Evolutionary conservation across 208 protist species (phyloP), one percentile per base, ranked within the genome.

Genomic region (Trichomonas vaginalis): DNA sequence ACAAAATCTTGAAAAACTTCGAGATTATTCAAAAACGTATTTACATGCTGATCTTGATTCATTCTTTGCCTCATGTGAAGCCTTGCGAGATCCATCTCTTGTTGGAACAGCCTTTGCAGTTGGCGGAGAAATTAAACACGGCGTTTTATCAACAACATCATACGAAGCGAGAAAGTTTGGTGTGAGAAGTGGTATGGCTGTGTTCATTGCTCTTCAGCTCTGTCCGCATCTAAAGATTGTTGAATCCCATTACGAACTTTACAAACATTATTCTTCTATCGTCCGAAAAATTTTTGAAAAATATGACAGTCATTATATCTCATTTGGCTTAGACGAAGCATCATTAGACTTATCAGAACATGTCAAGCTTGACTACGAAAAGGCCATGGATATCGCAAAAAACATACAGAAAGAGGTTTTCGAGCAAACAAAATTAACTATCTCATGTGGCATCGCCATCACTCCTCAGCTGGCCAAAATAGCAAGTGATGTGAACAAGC

Each of bases 241-340:
- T 32, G 32, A 45, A 51, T 27, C 4, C 10, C 45, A 56, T 62
- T 47, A 46, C 17, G 49, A 45, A 17, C 21, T 27, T 70, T 95
- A 95, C 70, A 3, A 8, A 15, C 39, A 95, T 51, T 39, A 39
- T 56, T 95, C 88, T n/a, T 8, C 61, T 37, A 2, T 51, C 2
- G 88, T 95, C 4, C 88, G 39, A 45, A 10, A 40, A 95, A 12
- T 70, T 8, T 51, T 95, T 51, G 21, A 27, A 45, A 27, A 95
- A 37, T 95, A 95, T 23, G 88, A 95, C 47, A 15, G 6, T 42
- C 61, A 95, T 27, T 95, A 70, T 70, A 95, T 32, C 40, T 79
- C 88, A 32, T 79, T 95, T 32, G 49, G 88, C 70, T 70, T 95
- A 27, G 88, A 95, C 70, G 88, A 95, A 95, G 88, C 49, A 40